These are phyloP conservation scores for Pyronema domesticum DNA, from an alignment of 495 filamentous ascomycete genomes.

Conservation along the genomic window DNA sequence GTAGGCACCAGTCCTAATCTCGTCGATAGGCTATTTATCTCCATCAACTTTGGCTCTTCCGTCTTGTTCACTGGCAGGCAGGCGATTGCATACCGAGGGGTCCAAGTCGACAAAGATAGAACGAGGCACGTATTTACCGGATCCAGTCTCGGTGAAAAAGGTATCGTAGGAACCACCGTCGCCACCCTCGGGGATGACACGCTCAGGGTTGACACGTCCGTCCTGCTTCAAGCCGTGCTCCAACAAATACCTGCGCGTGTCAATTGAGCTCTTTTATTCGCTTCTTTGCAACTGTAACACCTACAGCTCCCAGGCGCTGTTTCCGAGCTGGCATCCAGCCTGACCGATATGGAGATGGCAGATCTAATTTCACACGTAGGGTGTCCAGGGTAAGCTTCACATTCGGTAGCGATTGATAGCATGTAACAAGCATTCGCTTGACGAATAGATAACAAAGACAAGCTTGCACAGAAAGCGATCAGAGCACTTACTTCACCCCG, in stretches of 20 bases:
- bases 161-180: constrained; percentile 65
- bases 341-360: constrained; percentile 85
- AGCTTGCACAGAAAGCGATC: neutral
- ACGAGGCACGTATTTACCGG: constrained; percentile 76
- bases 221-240: constrained; percentile 75
- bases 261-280: neutral
- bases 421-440: neutral
- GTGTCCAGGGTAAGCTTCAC: constrained; percentile 2
- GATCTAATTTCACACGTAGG: constrained; percentile 34
- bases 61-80: too few species aligned
- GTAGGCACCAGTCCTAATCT: constrained; percentile 70
- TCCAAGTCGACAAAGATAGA: constrained; percentile 83
- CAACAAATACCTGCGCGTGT: constrained; percentile 53
- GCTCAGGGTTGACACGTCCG: constrained; percentile 43
- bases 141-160: constrained; percentile 77
- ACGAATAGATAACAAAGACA: neutral
- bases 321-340: constrained; percentile 82
- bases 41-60: neutral
- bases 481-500: constrained; percentile 34
- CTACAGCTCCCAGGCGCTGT: constrained; percentile 90
- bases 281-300: constrained; percentile 22
- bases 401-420: constrained; percentile 1
- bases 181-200: constrained; percentile 34
- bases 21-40: constrained; percentile 51
- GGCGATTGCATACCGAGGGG: constrained; percentile 42